phyloP scores from a whole-genome alignment of 2,329 filamentous ascomycete species.

The Trichoderma citrinoviride region DNA sequence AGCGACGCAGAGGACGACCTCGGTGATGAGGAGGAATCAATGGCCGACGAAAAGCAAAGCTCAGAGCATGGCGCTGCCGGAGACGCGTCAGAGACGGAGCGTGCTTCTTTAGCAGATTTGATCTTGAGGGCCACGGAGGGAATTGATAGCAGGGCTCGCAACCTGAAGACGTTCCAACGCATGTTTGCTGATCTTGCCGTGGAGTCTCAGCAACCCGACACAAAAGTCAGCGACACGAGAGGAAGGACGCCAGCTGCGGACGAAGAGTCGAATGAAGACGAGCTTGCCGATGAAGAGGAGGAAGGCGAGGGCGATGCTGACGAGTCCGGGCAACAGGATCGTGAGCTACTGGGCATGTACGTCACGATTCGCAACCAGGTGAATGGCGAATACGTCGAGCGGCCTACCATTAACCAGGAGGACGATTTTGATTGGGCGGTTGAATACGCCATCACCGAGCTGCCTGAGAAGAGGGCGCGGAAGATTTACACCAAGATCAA shows the following conservation, averaged over 20 bases:
- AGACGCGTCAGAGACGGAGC: slow-evolving; percentile 21
- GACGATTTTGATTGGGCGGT: slow-evolving; percentile 60
- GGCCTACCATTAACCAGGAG: slow-evolving; percentile 50
- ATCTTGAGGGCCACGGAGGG: slow-evolving; percentile 51
- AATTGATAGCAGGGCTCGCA: slow-evolving; percentile 41
- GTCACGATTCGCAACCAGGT: slow-evolving; percentile 71
- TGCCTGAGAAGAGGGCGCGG: slow-evolving; percentile 45
- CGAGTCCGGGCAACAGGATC: background rate
- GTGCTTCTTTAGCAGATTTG: slow-evolving; percentile 44
- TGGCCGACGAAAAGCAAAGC: background rate
- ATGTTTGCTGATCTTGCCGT: slow-evolving; percentile 50
- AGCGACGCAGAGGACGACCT: background rate
- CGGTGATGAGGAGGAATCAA: background rate
- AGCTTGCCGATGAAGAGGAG: slow-evolving; percentile 19
- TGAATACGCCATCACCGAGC: slow-evolving; percentile 73
- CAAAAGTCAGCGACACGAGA: background rate
- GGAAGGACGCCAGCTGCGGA: background rate
- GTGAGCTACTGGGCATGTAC: slow-evolving; percentile 63
- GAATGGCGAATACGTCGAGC: slow-evolving; percentile 60
- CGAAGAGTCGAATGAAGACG: slow-evolving; percentile 8
- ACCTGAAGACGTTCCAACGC: slow-evolving; percentile 50
- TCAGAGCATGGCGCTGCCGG: background rate
- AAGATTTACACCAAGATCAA: slow-evolving; percentile 57
- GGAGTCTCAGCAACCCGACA: slow-evolving; percentile 31
- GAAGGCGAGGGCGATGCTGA: slow-evolving; percentile 15